phyloP scores from a whole-genome alignment of 108 stramenopile genomes.

The Nitzschia sp. region DNA sequence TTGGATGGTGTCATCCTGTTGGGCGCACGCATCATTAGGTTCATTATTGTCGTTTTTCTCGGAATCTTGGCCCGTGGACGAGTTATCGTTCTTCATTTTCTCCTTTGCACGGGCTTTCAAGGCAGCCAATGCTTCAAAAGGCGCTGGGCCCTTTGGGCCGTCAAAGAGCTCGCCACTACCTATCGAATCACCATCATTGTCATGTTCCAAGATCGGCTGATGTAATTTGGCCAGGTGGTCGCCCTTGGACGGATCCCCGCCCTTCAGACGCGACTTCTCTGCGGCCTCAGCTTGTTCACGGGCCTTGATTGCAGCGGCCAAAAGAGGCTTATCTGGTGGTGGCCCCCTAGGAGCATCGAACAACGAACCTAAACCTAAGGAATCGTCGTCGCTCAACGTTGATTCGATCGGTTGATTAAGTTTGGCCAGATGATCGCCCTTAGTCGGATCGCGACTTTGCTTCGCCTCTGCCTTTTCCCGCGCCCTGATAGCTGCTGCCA shows the following conservation, averaged over 20 bases:
- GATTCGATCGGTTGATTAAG: background rate
- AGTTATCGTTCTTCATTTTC: no score
- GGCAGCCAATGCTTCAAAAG: conserved; percentile 5
- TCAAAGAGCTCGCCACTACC: conserved; percentile 8
- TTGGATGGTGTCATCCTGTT: no score
- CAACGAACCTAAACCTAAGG: background rate
- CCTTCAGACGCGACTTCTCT: background rate
- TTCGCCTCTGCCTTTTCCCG: background rate
- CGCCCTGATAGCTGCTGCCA: conserved; percentile 2
- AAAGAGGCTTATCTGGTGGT: background rate
- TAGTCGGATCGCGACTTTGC: no score
- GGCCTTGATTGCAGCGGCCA: conserved; percentile 2
- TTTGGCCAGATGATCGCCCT: no score
- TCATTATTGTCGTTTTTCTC: no score
- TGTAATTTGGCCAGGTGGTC: background rate
- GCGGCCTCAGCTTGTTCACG: no score
- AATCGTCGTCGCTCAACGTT: background rate
- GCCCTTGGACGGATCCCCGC: no score
- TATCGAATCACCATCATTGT: background rate
- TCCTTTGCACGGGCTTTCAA: conserved; percentile 6
- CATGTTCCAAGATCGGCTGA: background rate
- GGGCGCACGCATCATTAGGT: no score
- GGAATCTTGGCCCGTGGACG: no score
- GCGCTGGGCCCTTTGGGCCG: background rate
- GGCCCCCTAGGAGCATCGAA: conserved; percentile 1